Percentiles rank a stretch among this genome's conserved stretches.
Conservation (phyloP, 2,329 filamentous ascomycete species). For the Stachybotrys chlorohalonatus region DNA sequence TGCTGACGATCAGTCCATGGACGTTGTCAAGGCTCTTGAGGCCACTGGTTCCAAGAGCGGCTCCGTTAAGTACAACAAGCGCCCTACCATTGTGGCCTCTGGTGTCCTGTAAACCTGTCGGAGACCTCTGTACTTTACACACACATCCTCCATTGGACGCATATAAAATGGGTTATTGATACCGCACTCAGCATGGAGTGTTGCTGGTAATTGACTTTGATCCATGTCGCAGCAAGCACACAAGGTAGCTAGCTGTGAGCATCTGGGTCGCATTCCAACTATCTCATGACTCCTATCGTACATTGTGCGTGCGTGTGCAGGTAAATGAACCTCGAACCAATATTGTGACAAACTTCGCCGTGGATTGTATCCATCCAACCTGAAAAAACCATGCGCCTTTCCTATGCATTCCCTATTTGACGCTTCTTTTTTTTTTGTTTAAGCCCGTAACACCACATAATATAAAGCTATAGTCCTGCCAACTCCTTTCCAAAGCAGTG, state of each 20-base stretch:
- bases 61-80: constrained; percentile 44
- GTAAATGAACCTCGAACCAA: no score
- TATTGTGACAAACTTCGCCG: no score
- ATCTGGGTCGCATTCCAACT: neutral
- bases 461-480: no score
- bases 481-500: no score
- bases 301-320: neutral
- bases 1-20: constrained; percentile 36
- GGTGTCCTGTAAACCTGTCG: constrained; percentile 37
- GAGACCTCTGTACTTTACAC: constrained; percentile 4
- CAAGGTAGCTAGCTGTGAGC: neutral
- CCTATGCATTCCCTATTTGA: neutral
- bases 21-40: constrained; percentile 53
- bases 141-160: neutral
- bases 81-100: constrained; percentile 47
- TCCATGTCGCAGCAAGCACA: neutral
- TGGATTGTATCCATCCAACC: no score
- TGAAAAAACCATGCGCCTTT: neutral
- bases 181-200: neutral
- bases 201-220: neutral
- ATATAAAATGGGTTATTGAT: neutral
- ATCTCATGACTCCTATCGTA: neutral
- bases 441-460: no score
- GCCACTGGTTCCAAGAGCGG: constrained; percentile 48
- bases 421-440: no score